phyloP scores from a whole-genome alignment of 2,329 filamentous ascomycete species.

The Curvularia eragrostidis region DNA sequence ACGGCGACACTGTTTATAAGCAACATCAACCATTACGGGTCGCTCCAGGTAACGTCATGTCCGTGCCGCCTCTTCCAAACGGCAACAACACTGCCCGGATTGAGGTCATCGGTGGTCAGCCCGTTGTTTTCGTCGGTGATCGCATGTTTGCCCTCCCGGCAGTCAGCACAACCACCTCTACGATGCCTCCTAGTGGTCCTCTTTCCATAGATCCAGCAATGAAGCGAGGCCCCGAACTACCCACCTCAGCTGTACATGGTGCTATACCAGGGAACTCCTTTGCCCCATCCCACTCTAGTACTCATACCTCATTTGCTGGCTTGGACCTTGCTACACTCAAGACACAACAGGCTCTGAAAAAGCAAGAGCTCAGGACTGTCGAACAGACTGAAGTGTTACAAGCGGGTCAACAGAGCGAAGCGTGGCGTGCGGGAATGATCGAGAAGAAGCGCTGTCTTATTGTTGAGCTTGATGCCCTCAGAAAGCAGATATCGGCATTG shows the following conservation, averaged over 20 bases:
- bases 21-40: conserved; percentile 32
- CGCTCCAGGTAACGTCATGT: conserved; percentile 33
- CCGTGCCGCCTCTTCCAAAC: conserved; percentile 31
- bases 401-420: conserved; percentile 39
- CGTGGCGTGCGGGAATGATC: conserved; percentile 45
- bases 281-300: conserved; percentile 24
- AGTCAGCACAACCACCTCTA: conserved; percentile 26
- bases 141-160: conserved; percentile 42
- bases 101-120: conserved; percentile 42
- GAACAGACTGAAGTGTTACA: conserved; percentile 49
- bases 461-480: conserved; percentile 45
- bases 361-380: conserved; percentile 44
- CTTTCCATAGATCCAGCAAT: conserved; percentile 19
- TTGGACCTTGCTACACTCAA: conserved; percentile 37
- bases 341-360: conserved; percentile 39
- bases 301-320: conserved; percentile 32
- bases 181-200: conserved; percentile 18
- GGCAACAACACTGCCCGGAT: conserved; percentile 33
- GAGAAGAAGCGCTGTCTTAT: conserved; percentile 47
- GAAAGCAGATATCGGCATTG: conserved; percentile 43
- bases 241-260: conserved; percentile 20
- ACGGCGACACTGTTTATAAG: conserved; percentile 41
- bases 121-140: conserved; percentile 42
- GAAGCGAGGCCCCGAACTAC: conserved; percentile 22
- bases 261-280: conserved; percentile 18